phyloP scores from a whole-genome alignment of 768 basidiomycete species.

The Boletus barrowsii region DNA sequence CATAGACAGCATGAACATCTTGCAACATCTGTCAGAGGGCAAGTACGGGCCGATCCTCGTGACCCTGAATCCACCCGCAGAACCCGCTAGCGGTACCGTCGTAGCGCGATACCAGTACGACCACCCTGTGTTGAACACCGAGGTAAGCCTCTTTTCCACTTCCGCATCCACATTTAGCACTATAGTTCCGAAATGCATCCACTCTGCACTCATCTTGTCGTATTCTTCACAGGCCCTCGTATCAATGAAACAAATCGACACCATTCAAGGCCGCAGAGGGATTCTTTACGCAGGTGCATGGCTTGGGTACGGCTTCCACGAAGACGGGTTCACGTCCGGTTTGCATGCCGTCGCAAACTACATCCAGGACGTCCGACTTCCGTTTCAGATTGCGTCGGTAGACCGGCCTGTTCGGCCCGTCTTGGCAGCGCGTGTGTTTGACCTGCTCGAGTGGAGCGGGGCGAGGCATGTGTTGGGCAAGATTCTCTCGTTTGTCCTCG shows the following conservation, averaged over 20 bases:
- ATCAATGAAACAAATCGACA: slow-evolving; percentile 50
- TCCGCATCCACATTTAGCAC: not conserved
- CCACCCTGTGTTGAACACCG: slow-evolving; percentile 62
- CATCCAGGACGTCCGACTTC: slow-evolving; percentile 32
- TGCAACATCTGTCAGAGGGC: slow-evolving; percentile 61
- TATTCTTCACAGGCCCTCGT: slow-evolving; percentile 41
- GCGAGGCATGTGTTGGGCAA: slow-evolving; percentile 31
- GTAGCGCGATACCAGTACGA: slow-evolving; percentile 58
- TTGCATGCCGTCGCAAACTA: slow-evolving; percentile 33
- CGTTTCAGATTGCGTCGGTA: slow-evolving; percentile 43
- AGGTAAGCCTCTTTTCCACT: slow-evolving; percentile 33
- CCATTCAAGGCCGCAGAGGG: slow-evolving; percentile 60
- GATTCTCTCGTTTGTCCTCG: slow-evolving; percentile 16
- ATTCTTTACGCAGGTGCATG: slow-evolving; percentile 71
- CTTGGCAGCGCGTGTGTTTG: slow-evolving; percentile 35
- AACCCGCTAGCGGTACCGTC: slow-evolving; percentile 45
- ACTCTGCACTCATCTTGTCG: no score
- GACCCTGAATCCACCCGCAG: slow-evolving; percentile 65
- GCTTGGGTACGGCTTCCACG: slow-evolving; percentile 78
- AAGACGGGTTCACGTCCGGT: slow-evolving; percentile 65
- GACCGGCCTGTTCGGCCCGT: slow-evolving; percentile 28
- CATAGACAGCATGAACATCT: slow-evolving; percentile 71
- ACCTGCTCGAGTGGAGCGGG: slow-evolving; percentile 37
- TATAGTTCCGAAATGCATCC: not conserved
- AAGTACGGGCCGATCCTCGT: slow-evolving; percentile 62